Evolutionary conservation across 192 early-diverging fungal species (phyloP), one percentile per base, ranked within the genome.

Genomic region (Podila clonocystis): DNA sequence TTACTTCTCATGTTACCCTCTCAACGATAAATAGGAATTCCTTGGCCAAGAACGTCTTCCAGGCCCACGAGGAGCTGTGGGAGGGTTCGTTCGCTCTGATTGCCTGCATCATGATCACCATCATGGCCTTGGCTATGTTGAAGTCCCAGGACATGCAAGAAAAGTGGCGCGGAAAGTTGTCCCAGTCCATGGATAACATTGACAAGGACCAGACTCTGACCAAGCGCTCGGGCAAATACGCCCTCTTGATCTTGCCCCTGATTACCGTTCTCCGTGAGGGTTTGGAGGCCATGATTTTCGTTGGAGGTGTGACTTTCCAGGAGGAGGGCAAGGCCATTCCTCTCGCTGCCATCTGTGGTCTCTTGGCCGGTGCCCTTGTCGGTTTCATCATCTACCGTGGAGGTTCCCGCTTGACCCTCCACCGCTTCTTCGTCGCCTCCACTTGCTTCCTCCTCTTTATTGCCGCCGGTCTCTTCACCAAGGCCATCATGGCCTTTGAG

Each of bases 221-320:
- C 62, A 73, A 72, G 41, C 69, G 58, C 20, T 68, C 82, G 7
- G 76, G 86, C 67, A 86, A 86, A 60, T 93, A 92, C 67, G 85
- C 92, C 24, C 92, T 98, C 67, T 89, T 96, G 75, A 82, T 94
- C 58, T 86, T 98, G 58, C 95, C 96, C 19, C 94, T 95, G 66
- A 80, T 95, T 41, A 95, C 95, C 15, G 90, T 98, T 11, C 78
- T 95, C 31, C 88, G 96, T 59, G 96, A 98, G 88, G 94, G 93
- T 15, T 74, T 98, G 13, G 96, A 98, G 75, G 91, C 94, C n/a
- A 87, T 98, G 26, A 89, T 98, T 12, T 94, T 98, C 83, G 85
- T 98, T 58, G 95, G 90, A 64, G 96, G 96, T 62, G 94, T 94
- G 13, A 91, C 89, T 22, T 77, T 96, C 52, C 86, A 87, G 29